These are phyloP conservation scores for Talaromyces piceae DNA, from an alignment of 2,329 filamentous ascomycete species.

Conservation along the genomic window DNA sequence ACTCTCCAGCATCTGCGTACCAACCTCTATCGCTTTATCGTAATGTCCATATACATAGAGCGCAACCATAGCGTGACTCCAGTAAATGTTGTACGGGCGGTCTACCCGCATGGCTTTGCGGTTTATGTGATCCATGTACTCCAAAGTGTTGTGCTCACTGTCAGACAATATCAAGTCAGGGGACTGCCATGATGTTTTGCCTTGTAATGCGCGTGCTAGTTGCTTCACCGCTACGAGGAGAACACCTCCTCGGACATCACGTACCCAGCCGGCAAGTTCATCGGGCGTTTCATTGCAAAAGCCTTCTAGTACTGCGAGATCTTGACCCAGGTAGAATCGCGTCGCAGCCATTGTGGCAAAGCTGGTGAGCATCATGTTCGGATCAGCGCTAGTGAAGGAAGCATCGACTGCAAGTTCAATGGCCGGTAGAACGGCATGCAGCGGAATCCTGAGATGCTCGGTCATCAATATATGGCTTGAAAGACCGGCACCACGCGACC, in stretches of 20 bases:
- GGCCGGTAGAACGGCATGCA: slow-evolving; percentile 44
- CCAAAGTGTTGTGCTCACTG: slow-evolving; percentile 43
- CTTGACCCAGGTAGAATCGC: slow-evolving; percentile 50
- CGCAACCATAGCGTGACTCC: slow-evolving; percentile 41
- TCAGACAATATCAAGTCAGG: slow-evolving; percentile 48
- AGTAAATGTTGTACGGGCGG: slow-evolving; percentile 49
- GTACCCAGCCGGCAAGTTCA: slow-evolving; percentile 50
- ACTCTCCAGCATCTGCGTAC: slow-evolving; percentile 33
- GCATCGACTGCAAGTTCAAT: slow-evolving; percentile 51
- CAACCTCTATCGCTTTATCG: slow-evolving; percentile 37
- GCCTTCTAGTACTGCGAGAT: slow-evolving; percentile 50
- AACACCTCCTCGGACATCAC: slow-evolving; percentile 52
- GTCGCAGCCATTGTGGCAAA: slow-evolving; percentile 52
- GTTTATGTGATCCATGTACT: slow-evolving; percentile 43
- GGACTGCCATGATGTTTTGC: slow-evolving; percentile 48
- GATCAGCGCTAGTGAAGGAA: slow-evolving; percentile 51
- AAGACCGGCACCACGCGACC: slow-evolving; percentile 49
- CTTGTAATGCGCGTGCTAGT: slow-evolving; percentile 52
- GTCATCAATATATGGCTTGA: slow-evolving; percentile 54
- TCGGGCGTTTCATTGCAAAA: slow-evolving; percentile 51
- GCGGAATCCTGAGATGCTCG: slow-evolving; percentile 51
- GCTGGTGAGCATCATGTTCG: slow-evolving; percentile 51
- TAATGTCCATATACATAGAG: slow-evolving; percentile 43
- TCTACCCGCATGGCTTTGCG: slow-evolving; percentile 42
- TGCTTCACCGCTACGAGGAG: slow-evolving; percentile 50